phyloP scores from a whole-genome alignment of 1,284 basidiomycete species.

The Lignosus rhinocerotis region DNA sequence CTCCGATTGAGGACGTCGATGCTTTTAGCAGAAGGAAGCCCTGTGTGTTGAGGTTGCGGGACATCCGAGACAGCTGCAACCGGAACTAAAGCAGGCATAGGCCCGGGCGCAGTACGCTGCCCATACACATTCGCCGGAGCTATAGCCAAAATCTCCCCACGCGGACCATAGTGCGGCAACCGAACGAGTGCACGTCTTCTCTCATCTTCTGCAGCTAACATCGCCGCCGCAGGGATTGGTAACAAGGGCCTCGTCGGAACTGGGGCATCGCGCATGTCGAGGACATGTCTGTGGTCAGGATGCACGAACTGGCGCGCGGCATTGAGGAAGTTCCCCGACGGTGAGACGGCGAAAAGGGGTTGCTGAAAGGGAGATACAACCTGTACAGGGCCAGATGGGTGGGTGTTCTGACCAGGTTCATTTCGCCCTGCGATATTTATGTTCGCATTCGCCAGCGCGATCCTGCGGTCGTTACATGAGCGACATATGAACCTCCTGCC shows the following conservation, averaged over 20 bases:
- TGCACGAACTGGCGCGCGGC: conserved; percentile 6
- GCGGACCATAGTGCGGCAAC: conserved; percentile 13
- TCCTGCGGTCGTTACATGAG: not conserved
- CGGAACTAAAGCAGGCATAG: not conserved
- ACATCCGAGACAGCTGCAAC: not conserved
- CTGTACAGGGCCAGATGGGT: not conserved
- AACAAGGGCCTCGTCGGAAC: not conserved
- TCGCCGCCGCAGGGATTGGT: not conserved
- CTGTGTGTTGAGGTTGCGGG: not conserved
- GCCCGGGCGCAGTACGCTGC: not conserved
- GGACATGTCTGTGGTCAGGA: conserved; percentile 10
- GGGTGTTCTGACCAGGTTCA: no score
- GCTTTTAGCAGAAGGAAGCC: not conserved
- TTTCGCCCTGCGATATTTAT: no score
- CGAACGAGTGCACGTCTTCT: not conserved
- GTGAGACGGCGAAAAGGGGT: no score
- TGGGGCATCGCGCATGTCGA: not conserved
- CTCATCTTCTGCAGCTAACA: not conserved
- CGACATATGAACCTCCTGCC: not conserved
- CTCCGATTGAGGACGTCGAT: no score
- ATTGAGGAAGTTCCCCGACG: not conserved
- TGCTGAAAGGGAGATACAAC: not conserved
- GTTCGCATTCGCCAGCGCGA: not conserved
- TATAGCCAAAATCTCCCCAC: conserved; percentile 9
- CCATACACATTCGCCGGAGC: not conserved